These are phyloP conservation scores for Dictyostelium brefeldianum DNA, from an alignment of 78 protist genomes.

Conservation along the genomic window DNA sequence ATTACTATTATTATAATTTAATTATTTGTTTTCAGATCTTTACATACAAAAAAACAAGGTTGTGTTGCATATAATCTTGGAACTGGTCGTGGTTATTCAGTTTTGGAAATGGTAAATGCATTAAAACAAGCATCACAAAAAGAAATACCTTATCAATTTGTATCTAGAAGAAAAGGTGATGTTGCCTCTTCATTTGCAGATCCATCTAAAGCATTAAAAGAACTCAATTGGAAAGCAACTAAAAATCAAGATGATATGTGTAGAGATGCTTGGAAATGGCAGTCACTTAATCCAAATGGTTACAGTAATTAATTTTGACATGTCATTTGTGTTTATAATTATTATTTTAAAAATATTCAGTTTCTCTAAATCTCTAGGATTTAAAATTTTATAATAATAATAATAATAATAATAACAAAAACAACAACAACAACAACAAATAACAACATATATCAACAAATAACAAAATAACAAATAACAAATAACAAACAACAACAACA, in stretches of 20 bases:
- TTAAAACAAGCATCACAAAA: conserved; percentile 87
- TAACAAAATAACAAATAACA: too few species aligned
- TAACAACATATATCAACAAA: too few species aligned
- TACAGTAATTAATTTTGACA: conserved; percentile 22
- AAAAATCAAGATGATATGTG: conserved; percentile 92
- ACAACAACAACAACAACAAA: not conserved
- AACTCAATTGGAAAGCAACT: conserved; percentile 93
- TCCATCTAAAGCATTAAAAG: conserved; percentile 76
- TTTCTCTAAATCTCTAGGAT: not conserved
- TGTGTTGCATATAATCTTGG: conserved; percentile 93
- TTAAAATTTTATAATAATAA: not conserved
- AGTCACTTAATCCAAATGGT: conserved; percentile 92
- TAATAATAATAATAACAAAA: not conserved
- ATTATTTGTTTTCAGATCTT: conserved; percentile 11
- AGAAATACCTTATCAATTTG: conserved; percentile 74
- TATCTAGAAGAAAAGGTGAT: conserved; percentile 80
- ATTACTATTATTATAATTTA: not conserved
- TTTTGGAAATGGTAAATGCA: conserved; percentile 94
- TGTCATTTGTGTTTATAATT: not conserved
- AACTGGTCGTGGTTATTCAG: conserved; percentile 94
- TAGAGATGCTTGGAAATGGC: conserved; percentile 95
- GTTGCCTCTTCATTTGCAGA: conserved; percentile 78
- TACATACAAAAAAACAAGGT: conserved; percentile 27
- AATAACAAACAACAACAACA: not conserved
- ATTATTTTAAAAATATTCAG: not conserved